Conservation (phyloP, 2,329 filamentous ascomycete genomes). For the Phaeosphaeria sp. region DNA sequence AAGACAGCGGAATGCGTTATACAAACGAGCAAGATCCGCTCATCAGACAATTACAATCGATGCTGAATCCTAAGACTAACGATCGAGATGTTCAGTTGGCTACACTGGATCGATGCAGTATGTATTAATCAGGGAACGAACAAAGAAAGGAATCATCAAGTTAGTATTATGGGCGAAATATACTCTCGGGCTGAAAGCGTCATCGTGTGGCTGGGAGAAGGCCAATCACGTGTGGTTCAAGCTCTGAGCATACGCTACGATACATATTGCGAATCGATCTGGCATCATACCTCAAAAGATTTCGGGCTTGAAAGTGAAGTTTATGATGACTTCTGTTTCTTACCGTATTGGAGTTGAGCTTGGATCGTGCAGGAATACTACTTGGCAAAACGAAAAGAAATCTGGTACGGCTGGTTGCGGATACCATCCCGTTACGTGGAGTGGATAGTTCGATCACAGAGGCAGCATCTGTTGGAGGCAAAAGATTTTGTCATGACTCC, state of each 20-base stretch:
- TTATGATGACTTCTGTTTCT: too few species aligned
- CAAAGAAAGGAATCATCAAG: neutral
- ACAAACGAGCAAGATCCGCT: too few species aligned
- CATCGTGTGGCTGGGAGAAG: neutral
- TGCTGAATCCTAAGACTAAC: too few species aligned
- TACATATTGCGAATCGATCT: too few species aligned
- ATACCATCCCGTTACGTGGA: neutral
- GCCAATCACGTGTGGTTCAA: too few species aligned
- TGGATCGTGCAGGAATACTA: neutral
- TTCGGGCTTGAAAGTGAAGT: neutral
- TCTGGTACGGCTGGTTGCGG: neutral
- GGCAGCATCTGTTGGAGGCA: neutral
- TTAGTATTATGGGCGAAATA: neutral
- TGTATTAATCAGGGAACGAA: neutral
- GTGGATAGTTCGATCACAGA: neutral
- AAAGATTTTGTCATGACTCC: neutral
- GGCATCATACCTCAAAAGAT: too few species aligned
- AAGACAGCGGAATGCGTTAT: too few species aligned
- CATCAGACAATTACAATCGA: too few species aligned
- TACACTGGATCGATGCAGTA: too few species aligned
- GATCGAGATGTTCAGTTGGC: too few species aligned
- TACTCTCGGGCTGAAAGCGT: neutral
- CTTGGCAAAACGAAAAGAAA: neutral
- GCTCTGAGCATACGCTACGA: too few species aligned
- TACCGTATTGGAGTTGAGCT: neutral